These are phyloP conservation scores for Rhodosporidiobolus odoratus DNA, from an alignment of 768 basidiomycete species.

Conservation along the genomic window DNA sequence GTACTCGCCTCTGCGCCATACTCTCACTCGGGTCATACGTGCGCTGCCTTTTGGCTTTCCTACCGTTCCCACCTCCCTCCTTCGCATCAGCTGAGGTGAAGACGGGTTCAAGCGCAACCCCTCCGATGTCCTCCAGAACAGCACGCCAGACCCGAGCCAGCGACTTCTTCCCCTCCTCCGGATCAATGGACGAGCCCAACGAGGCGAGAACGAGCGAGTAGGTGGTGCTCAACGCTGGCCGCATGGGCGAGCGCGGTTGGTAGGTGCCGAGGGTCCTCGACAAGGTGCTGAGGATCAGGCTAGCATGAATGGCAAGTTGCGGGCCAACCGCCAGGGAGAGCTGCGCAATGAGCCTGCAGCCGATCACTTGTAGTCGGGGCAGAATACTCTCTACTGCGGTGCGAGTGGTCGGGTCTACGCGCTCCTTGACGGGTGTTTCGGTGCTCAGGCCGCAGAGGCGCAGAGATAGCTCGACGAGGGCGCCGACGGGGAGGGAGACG, in stretches of 20 bases:
- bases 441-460: conserved; percentile 22
- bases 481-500: conserved; percentile 29
- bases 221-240: conserved; percentile 16
- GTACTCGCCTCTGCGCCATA: conserved; percentile 11
- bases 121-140: conserved; percentile 32
- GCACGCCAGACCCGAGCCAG: conserved; percentile 35
- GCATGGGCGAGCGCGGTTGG: conserved; percentile 28
- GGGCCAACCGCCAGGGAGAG: conserved; percentile 3
- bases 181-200: conserved; percentile 23
- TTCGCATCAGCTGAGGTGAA: not conserved
- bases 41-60: conserved; percentile 33
- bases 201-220: conserved; percentile 23
- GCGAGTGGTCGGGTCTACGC: conserved; percentile 19
- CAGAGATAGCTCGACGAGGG: conserved; percentile 25
- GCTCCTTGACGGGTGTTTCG: conserved; percentile 23
- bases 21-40: conserved; percentile 34
- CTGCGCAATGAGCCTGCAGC: conserved; percentile 26
- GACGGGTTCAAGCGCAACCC: conserved; percentile 32
- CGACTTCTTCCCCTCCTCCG: conserved; percentile 30
- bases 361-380: conserved; percentile 24
- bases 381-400: not conserved
- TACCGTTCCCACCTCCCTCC: not conserved
- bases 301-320: conserved; percentile 7
- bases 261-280: conserved; percentile 17
- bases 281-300: conserved; percentile 5